A percentile compares a stretch with the other conserved stretches of the same genome.
These are phyloP conservation scores for Trichophyton schoenleinii DNA, from an alignment of 2,329 filamentous ascomycete genomes.

Conservation along the genomic window DNA sequence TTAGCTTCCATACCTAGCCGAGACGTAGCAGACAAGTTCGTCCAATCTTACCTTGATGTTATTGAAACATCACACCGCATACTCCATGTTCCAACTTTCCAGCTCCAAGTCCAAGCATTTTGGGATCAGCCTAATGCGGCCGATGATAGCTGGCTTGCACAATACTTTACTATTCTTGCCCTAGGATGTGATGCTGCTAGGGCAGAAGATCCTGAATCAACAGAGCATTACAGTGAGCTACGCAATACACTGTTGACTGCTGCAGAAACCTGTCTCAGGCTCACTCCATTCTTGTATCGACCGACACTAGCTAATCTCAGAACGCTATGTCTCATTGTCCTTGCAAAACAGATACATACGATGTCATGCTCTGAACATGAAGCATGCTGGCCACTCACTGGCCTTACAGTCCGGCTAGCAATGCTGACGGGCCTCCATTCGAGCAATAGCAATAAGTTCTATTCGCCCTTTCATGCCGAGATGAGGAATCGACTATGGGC, in stretches of 20 bases:
- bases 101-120: conserved; percentile 41
- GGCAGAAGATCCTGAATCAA: background rate
- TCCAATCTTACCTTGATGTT: conserved; percentile 43
- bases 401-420: conserved; percentile 27
- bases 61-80: conserved; percentile 45
- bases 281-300: conserved; percentile 11
- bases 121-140: conserved; percentile 29
- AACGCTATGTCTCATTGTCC: conserved; percentile 15
- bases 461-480: conserved; percentile 14
- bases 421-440: conserved; percentile 31
- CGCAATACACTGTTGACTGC: conserved; percentile 10
- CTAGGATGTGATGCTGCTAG: conserved; percentile 9
- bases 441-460: conserved; percentile 18
- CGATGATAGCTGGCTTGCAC: conserved; percentile 14
- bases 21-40: conserved; percentile 33
- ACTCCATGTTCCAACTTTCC: conserved; percentile 46
- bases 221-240: conserved; percentile 6
- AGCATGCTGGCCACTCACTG: conserved; percentile 17
- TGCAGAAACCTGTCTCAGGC: conserved; percentile 14
- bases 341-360: conserved; percentile 13
- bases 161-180: conserved; percentile 14
- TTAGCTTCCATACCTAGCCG: conserved; percentile 7
- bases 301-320: conserved; percentile 13
- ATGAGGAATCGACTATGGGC: conserved; percentile 23
- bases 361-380: conserved; percentile 15